Evolutionary conservation across 345 rosid species (phyloP).

Genomic region (Euphorbia peplus): DNA sequence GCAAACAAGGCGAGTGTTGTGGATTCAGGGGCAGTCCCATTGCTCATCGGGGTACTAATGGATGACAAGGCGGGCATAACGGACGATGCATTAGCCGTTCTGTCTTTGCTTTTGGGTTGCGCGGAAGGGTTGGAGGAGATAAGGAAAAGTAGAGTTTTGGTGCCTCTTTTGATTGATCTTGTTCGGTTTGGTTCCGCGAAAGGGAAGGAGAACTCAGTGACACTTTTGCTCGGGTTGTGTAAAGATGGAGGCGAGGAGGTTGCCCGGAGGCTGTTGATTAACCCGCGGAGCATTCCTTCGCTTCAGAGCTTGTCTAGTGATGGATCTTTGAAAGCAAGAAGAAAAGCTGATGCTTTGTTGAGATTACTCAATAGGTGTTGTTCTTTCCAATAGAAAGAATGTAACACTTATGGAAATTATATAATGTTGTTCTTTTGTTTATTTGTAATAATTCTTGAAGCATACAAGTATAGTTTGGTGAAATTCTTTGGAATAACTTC

Average conservation of each 20-base stretch:
- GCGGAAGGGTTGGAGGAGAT: slow-evolving; percentile 49
- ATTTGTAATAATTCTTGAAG: not conserved
- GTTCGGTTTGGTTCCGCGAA: slow-evolving; percentile 59
- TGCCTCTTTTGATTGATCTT: slow-evolving; percentile 60
- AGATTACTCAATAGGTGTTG: slow-evolving; percentile 60
- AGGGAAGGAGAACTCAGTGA: slow-evolving; percentile 60
- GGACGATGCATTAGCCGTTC: slow-evolving; percentile 53
- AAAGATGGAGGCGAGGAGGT: slow-evolving; percentile 64
- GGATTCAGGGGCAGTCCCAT: slow-evolving; percentile 44
- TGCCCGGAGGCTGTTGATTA: slow-evolving; percentile 41
- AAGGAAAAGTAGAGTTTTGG: slow-evolving; percentile 41
- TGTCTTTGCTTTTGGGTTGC: slow-evolving; percentile 45
- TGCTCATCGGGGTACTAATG: slow-evolving; percentile 54
- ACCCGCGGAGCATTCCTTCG: slow-evolving; percentile 66
- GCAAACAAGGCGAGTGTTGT: slow-evolving; percentile 50
- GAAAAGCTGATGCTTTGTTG: slow-evolving; percentile 63
- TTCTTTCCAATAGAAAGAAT: slow-evolving; percentile 34
- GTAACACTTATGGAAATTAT: slow-evolving; percentile 31
- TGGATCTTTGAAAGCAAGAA: slow-evolving; percentile 57
- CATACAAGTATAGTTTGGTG: not conserved
- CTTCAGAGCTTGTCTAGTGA: slow-evolving; percentile 54
- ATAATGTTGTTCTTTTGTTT: slow-evolving; percentile 4
- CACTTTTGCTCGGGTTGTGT: slow-evolving; percentile 57
- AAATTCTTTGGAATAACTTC: not conserved
- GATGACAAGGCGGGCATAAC: slow-evolving; percentile 68